Conservation (phyloP, 352 stramenopile genomes). For the Pythium insidiosum region DNA sequence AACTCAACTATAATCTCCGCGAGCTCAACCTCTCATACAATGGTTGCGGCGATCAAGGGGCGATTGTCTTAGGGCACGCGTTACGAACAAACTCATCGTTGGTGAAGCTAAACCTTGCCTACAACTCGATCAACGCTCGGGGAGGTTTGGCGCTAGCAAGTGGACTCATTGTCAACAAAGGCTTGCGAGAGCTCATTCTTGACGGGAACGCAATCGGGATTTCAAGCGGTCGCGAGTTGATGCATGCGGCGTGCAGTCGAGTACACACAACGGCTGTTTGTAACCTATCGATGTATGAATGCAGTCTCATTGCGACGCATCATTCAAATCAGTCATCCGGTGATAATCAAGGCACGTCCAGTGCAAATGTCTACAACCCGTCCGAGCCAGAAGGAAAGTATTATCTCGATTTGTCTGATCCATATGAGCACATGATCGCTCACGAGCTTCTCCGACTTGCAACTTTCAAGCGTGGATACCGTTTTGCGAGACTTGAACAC, state of each 20-base stretch:
- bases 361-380: constrained; percentile 43
- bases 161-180: constrained; percentile 37
- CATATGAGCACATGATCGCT: constrained; percentile 72
- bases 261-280: constrained; percentile 17
- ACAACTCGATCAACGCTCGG: constrained; percentile 55
- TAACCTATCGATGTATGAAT: constrained; percentile 46
- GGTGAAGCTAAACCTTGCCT: constrained; percentile 35
- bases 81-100: constrained; percentile 42
- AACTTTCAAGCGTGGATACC: constrained; percentile 36
- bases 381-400: constrained; percentile 48
- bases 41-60: constrained; percentile 40
- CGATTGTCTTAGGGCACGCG: constrained; percentile 43
- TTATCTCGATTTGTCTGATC: constrained; percentile 43
- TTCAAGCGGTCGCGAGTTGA: constrained; percentile 44
- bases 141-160: constrained; percentile 47
- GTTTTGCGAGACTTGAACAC: constrained; percentile 50
- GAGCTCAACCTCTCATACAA: constrained; percentile 68
- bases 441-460: constrained; percentile 60
- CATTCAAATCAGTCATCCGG: neutral
- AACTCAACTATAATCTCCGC: constrained; percentile 55
- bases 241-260: constrained; percentile 41
- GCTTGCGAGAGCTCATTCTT: constrained; percentile 33
- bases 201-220: constrained; percentile 53
- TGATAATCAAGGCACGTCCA: neutral
- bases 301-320: constrained; percentile 24